Conservation (phyloP, 2,329 filamentous ascomycete species). For the Fusarium fujikuroi region DNA sequence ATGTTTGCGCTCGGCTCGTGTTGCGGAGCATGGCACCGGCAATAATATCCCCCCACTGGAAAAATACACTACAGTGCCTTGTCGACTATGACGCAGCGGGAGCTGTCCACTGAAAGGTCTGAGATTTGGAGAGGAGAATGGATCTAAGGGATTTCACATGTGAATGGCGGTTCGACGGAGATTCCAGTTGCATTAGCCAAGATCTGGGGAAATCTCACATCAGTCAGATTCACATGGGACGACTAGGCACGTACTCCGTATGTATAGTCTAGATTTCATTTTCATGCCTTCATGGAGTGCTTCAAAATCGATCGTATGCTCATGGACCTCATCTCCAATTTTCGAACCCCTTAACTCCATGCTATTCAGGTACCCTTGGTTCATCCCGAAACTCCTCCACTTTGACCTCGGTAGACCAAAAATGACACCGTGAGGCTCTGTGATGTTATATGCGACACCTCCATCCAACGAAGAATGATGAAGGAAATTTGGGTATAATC, state of each 20-base stretch:
- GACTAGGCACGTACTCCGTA: not conserved
- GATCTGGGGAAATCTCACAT: slow-evolving; percentile 36
- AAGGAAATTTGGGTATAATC: not conserved
- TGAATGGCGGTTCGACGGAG: slow-evolving; percentile 25
- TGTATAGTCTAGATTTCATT: slow-evolving; percentile 5
- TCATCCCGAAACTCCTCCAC: slow-evolving; percentile 24
- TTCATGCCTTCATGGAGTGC: not conserved
- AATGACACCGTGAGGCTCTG: slow-evolving; percentile 22
- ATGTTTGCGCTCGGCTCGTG: slow-evolving; percentile 38
- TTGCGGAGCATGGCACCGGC: slow-evolving; percentile 33
- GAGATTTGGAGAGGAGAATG: slow-evolving; percentile 11
- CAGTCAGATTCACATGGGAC: slow-evolving; percentile 12
- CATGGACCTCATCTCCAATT: slow-evolving; percentile 2
- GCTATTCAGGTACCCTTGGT: slow-evolving; percentile 20
- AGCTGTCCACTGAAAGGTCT: slow-evolving; percentile 11
- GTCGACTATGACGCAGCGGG: slow-evolving; percentile 34
- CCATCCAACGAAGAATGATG: not conserved
- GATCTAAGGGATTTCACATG: slow-evolving; percentile 29
- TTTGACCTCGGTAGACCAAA: slow-evolving; percentile 36
- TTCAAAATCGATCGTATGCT: not conserved
- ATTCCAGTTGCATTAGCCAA: slow-evolving; percentile 12
- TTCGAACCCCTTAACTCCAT: slow-evolving; percentile 21
- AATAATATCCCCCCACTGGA: slow-evolving; percentile 8
- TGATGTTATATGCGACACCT: not conserved
- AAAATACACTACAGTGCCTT: slow-evolving; percentile 7